A percentile compares a stretch with the other conserved stretches of the same genome.
Evolutionary conservation across 176 grass and related monocot genomes (phyloP).

Genomic region (Calamus simplicifolius): DNA sequence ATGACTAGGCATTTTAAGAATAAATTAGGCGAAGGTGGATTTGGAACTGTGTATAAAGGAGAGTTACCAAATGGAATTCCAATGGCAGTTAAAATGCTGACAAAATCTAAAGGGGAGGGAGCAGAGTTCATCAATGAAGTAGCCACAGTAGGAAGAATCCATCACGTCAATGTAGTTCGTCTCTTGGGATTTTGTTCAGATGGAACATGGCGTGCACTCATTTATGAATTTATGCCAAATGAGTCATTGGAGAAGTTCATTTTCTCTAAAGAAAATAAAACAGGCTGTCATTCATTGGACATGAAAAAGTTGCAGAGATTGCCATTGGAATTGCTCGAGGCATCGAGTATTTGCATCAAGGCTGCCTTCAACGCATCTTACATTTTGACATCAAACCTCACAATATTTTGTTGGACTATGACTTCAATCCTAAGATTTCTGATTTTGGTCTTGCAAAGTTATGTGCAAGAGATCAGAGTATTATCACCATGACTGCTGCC

Average conservation of each 20-base stretch:
- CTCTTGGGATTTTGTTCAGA: background rate
- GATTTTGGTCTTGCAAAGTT: conserved; percentile 5
- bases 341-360: conserved; percentile 6
- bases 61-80: too few species aligned
- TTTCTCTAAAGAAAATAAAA: background rate
- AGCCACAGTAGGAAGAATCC: background rate
- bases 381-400: conserved; percentile 11
- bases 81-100: background rate
- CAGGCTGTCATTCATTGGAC: background rate
- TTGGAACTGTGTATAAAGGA: too few species aligned
- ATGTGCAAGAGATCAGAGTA: conserved; percentile 4
- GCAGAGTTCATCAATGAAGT: conserved; percentile 7
- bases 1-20: conserved; percentile 1
- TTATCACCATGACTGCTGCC: conserved; percentile 3
- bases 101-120: background rate
- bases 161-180: conserved; percentile 1
- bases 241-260: conserved; percentile 21
- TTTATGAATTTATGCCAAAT: conserved; percentile 8
- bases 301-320: background rate
- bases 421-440: conserved; percentile 4
- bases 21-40: too few species aligned
- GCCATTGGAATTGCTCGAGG: background rate
- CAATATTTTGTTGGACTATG: background rate
- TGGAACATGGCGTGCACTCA: background rate
- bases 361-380: conserved; percentile 4